phyloP scores from a whole-genome alignment of 805 yeast genomes.

The Spathaspora gorwiae region DNA sequence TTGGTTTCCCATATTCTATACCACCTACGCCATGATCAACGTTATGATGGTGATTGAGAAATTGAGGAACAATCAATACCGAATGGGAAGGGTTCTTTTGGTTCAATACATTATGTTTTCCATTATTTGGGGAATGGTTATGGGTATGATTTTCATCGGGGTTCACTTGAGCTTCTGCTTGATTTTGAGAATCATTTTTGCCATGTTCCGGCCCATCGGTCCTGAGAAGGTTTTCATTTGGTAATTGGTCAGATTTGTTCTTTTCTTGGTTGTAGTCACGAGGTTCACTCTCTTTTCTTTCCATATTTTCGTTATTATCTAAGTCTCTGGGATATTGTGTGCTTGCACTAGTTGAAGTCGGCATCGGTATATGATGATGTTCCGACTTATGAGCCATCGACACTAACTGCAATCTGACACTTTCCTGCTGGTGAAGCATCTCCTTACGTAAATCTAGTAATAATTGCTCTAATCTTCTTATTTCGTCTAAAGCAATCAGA shows the following conservation, averaged over 20 bases:
- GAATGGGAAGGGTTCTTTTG: conserved; percentile 17
- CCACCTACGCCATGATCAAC: not conserved
- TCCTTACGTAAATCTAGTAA: conserved; percentile 4
- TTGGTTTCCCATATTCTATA: conserved; percentile 15
- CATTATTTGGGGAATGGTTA: conserved; percentile 1
- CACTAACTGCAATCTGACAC: conserved; percentile 1
- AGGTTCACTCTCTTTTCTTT: too few species aligned
- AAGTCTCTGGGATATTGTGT: too few species aligned
- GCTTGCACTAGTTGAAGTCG: too few species aligned
- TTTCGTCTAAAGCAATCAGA: conserved; percentile 1
- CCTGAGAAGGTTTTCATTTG: too few species aligned
- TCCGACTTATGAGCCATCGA: not conserved
- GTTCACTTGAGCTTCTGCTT: not conserved
- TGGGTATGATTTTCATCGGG: not conserved
- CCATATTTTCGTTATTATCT: too few species aligned
- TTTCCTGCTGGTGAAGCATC: conserved; percentile 4
- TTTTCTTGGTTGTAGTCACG: too few species aligned
- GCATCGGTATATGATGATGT: too few species aligned
- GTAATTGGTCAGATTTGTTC: too few species aligned
- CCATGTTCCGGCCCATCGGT: too few species aligned
- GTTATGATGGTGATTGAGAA: conserved; percentile 11
- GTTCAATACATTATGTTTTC: conserved; percentile 12
- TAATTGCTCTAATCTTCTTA: conserved; percentile 3
- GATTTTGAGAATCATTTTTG: not conserved
- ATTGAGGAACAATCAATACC: conserved; percentile 20